Base-by-base conservation (phyloP, 192 early-diverging fungal species). In the Rhizoclosmatium globosum region DNA sequence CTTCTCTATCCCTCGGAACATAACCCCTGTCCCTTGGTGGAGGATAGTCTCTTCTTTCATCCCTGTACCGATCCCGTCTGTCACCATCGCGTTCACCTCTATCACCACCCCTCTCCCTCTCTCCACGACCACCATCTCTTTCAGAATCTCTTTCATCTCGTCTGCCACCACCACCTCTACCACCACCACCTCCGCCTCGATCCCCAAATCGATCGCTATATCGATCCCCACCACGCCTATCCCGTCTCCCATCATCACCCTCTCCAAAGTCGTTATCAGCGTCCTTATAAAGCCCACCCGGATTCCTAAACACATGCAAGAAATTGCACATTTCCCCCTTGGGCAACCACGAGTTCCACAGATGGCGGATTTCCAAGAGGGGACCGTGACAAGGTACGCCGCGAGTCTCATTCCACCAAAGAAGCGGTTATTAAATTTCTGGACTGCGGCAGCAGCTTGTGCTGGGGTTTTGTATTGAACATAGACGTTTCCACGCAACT, bases 401-500 rank as follows among this genome's bases (percentile, higher is more conserved):
- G 48, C 53, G n/a, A 86, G 71, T 44, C 73, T 82, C 47, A 80
- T 73, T 0, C 85, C 85, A 17, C 71, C 85, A 65, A 82, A 86
- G 77, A 78, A 86, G 50, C 85, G 67, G 17, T 83, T 80, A 47
- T 78, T 76, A 31, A 86, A 82, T 42, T 57, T 56, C 47, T 71
- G 48, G 23, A 86, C 17, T 23, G 85, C 85, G 21, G 46, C 23
- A 42, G 79, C 70, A 21, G 85, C 73, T 68, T 83, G 80, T 46
- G 69, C 65, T 45, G 87, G 84, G 3, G 76, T 87, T 46, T 56
- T 44, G 67, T 87, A 86, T 58, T 86, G 85, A 31, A 86, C 68
- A 66, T 86, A 86, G 3, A 86, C 85, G 50, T 86, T 86, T 46
- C 85, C 85, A 43, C 85, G 81, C 6, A 86, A 71, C 62, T 85